Percentiles rank a stretch among this genome's conserved stretches.
phyloP scores from a whole-genome alignment of 2,329 filamentous ascomycete species.

The Claviceps monticola region DNA sequence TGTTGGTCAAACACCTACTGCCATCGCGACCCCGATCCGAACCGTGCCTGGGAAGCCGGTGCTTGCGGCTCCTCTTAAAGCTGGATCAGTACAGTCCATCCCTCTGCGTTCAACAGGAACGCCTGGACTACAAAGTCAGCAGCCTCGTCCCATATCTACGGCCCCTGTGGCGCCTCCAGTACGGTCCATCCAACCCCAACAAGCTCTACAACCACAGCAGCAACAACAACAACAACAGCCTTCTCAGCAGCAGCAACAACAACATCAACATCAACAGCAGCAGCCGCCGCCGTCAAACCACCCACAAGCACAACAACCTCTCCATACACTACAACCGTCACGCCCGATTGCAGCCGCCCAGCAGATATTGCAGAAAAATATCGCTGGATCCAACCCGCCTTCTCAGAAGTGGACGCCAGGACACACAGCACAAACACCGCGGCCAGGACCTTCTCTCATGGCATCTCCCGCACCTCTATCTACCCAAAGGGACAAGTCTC shows the following conservation, averaged over 20 bases:
- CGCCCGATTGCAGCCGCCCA: constrained; percentile 21
- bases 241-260: too few relatives aligned
- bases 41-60: constrained; percentile 15
- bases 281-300: constrained; percentile 4
- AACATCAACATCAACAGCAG: constrained; percentile 12
- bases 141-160: constrained; percentile 16
- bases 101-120: constrained; percentile 15
- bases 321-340: constrained; percentile 8
- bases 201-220: constrained; percentile 11
- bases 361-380: constrained; percentile 13
- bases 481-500: constrained; percentile 16
- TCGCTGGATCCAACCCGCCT: constrained; percentile 10
- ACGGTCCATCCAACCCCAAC: constrained; percentile 19
- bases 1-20: not conserved
- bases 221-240: constrained; percentile 3
- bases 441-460: constrained; percentile 11
- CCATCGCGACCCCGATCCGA: constrained; percentile 8
- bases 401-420: constrained; percentile 20
- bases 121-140: constrained; percentile 18
- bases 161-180: constrained; percentile 22
- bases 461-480: constrained; percentile 13
- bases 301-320: constrained; percentile 8
- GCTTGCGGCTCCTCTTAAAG: constrained; percentile 21
- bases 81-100: constrained; percentile 21
- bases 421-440: constrained; percentile 12